phyloP scores from a whole-genome alignment of 2,329 filamentous ascomycete species.

The Beauveria medogensis region DNA sequence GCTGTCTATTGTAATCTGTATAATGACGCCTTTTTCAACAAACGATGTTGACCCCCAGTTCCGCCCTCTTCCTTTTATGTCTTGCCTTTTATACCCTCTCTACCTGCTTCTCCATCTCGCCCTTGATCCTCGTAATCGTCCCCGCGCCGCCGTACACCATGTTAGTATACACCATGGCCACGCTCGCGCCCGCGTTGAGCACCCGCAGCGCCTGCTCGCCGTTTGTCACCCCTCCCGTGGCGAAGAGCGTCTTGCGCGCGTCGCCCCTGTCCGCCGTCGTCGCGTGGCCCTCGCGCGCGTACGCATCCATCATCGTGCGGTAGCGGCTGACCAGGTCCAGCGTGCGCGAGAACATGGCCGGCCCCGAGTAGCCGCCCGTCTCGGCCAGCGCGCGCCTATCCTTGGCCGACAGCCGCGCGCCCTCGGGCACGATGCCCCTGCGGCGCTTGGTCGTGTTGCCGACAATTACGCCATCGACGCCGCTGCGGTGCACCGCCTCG shows the following conservation, averaged over 20 bases:
- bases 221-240: constrained; percentile 85
- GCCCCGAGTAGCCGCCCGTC: constrained; percentile 84
- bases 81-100: constrained; percentile 13
- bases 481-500: constrained; percentile 71
- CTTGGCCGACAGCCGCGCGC: constrained; percentile 53
- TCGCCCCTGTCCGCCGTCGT: constrained; percentile 24
- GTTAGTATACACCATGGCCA: constrained; percentile 86
- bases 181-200: constrained; percentile 79
- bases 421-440: constrained; percentile 59
- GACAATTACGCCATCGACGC: constrained; percentile 91
- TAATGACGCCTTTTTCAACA: neutral
- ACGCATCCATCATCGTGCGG: constrained; percentile 56
- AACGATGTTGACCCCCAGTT: neutral
- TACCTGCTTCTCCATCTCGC: constrained; percentile 45
- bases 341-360: constrained; percentile 77
- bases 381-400: constrained; percentile 66
- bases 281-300: constrained; percentile 24
- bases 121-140: constrained; percentile 57
- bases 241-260: constrained; percentile 75
- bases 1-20: neutral
- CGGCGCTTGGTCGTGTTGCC: constrained; percentile 92
- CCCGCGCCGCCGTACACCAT: constrained; percentile 57
- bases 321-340: constrained; percentile 73
- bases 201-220: constrained; percentile 76
- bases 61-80: neutral